Base-by-base conservation (phyloP, 345 rosid species). In the Raphanus raphanistrum region DNA sequence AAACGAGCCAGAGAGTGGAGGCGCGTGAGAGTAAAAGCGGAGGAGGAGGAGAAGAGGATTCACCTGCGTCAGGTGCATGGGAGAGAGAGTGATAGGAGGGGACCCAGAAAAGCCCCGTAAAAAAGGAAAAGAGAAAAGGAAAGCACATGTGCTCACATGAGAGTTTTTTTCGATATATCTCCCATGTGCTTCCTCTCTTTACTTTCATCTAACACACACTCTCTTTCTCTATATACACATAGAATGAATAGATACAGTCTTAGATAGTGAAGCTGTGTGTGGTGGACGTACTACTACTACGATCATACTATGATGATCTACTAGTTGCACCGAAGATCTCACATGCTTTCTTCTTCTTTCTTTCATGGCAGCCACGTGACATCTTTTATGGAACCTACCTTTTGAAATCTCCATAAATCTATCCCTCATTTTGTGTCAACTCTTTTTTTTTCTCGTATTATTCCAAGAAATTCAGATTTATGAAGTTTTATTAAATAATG, bases 121-220 rank as follows among this genome's bases (percentile, higher is more conserved):
- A 74, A 63, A 64, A 63, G 78, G 75, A 79, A 73, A 79, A 68
- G 70, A 68, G 69, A 79, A 79, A 73, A 72, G 10, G 74, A 73
- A 79, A 79, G 79, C 75, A 74, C 82, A 79, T 79, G 79, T 65
- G 43, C 8, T 74, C 79, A 74, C 79, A 79, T 74, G 82, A 79
- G 50, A 16, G 9, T 52, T 52, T 31, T 31, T 54, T 74, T 79
- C 63, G 8, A 73, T 73, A 75, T 36, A 27, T 73, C 59, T 28
- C 48, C 67, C 78, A 79, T 73, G 78, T 79, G 82, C 77, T 35
- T 60, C 71, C 66, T 62, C 55, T 15, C 66, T 62, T 68, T 54
- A 21, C 25, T 36, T 26, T 11, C 32, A 45, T 21, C 2, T 52
- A 52, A 52, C 59, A 52, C 9, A 52, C 9, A 52, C 13, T 6